These are phyloP conservation scores for Ceratobasidium sp. DNA, from an alignment of 1,284 basidiomycete species.

Conservation along the genomic window DNA sequence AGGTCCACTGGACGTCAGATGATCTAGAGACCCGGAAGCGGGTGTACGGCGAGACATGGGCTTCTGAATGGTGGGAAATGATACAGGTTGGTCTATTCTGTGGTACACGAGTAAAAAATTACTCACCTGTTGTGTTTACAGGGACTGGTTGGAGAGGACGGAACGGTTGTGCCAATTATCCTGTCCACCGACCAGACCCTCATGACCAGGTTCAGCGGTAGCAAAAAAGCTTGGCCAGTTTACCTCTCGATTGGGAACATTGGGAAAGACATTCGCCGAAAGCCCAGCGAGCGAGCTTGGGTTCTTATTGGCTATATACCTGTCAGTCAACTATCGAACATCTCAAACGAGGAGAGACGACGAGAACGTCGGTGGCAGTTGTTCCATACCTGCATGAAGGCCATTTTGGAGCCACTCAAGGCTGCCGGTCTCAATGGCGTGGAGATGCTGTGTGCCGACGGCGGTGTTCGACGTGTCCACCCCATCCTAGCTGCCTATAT, in stretches of 20 bases:
- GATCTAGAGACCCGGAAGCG: too few relatives aligned
- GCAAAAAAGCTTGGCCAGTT: conserved; percentile 44
- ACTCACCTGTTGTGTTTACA: too few relatives aligned
- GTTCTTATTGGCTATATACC: conserved; percentile 1
- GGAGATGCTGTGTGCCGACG: conserved; percentile 42
- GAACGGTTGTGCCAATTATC: conserved; percentile 36
- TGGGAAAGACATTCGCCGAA: neutral
- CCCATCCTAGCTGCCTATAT: conserved; percentile 43
- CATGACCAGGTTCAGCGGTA: conserved; percentile 30
- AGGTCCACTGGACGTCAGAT: neutral
- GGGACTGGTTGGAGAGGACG: too few relatives aligned
- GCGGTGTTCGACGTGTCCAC: conserved; percentile 10
- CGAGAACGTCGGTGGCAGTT: neutral
- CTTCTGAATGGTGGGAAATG: conserved; percentile 40
- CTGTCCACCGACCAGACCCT: conserved; percentile 37
- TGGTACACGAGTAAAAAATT: neutral
- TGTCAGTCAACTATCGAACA: neutral
- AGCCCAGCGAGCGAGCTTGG: neutral
- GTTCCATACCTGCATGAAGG: conserved; percentile 46
- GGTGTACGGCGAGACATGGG: conserved; percentile 34
- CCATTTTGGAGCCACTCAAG: conserved; percentile 42
- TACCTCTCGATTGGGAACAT: conserved; percentile 32
- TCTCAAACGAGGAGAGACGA: neutral
- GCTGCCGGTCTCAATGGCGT: neutral
- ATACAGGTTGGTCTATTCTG: conserved; percentile 16